A percentile compares a stretch with the other conserved stretches of the same genome.
Evolutionary conservation across 2,329 filamentous ascomycete species (phyloP).

Genomic region (Chrysoporthe austroafricana): DNA sequence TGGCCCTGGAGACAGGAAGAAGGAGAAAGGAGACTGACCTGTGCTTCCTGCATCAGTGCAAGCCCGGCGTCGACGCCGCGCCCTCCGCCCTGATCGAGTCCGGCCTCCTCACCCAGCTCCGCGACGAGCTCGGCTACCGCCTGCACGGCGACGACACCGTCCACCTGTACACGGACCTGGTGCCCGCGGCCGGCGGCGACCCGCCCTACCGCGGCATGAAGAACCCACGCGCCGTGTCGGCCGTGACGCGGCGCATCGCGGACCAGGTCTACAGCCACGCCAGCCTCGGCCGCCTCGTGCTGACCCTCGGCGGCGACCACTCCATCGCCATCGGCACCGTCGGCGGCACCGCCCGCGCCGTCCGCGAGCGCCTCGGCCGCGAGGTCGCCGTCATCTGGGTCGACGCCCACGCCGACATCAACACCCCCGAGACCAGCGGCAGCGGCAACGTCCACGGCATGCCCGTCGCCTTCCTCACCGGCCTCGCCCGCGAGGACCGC

Average conservation of each 20-base stretch:
- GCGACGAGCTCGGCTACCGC: conserved; percentile 84
- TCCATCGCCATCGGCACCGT: conserved; percentile 95
- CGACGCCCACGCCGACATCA: conserved; percentile 97
- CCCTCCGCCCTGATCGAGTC: conserved; percentile 87
- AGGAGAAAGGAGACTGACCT: not conserved
- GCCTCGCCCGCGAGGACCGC: conserved; percentile 75
- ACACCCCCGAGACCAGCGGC: conserved; percentile 86
- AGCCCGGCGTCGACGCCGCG: conserved; percentile 88
- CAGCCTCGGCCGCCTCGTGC: conserved; percentile 78
- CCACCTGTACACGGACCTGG: conserved; percentile 78
- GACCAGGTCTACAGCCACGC: conserved; percentile 89
- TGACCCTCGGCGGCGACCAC: conserved; percentile 96
- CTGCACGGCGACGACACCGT: conserved; percentile 83
- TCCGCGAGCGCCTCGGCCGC: conserved; percentile 76
- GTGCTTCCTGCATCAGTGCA: conserved; percentile 62
- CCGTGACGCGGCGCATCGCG: conserved; percentile 79
- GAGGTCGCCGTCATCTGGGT: conserved; percentile 98
- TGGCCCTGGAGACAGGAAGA: not conserved
- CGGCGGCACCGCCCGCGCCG: conserved; percentile 82
- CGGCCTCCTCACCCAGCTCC: conserved; percentile 82
- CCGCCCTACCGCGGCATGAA: conserved; percentile 91
- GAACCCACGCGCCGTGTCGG: conserved; percentile 83
- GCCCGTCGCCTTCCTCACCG: conserved; percentile 91
- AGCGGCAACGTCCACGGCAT: conserved; percentile 98
- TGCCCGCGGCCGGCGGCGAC: conserved; percentile 64